Percentiles rank a stretch among this genome's conserved stretches.
phyloP scores from a whole-genome alignment of 345 rosid genomes.

The Brassica rapa region DNA sequence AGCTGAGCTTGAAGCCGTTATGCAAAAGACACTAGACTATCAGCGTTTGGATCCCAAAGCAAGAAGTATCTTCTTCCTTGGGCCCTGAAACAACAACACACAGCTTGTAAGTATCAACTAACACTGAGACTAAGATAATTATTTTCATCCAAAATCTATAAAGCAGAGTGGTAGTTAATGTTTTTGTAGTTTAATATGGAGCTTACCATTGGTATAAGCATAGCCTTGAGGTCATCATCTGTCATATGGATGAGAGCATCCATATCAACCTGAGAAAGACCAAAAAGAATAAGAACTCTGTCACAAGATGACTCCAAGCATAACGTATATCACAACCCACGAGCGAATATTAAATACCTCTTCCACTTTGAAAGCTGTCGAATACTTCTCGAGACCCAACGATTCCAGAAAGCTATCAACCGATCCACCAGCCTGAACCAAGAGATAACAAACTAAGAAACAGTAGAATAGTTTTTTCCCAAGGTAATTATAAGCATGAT shows the following conservation, averaged over 20 bases:
- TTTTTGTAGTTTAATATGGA: slow-evolving; percentile 8
- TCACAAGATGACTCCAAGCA: slow-evolving; percentile 6
- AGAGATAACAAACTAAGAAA: slow-evolving; percentile 32
- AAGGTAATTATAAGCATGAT: slow-evolving; percentile 2
- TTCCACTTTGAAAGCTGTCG: slow-evolving; percentile 89
- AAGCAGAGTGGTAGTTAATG: not conserved
- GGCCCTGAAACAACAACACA: slow-evolving; percentile 65
- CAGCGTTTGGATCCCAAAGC: slow-evolving; percentile 76
- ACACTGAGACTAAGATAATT: not conserved
- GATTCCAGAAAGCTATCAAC: slow-evolving; percentile 83
- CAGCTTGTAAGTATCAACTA: slow-evolving; percentile 6
- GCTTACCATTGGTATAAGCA: slow-evolving; percentile 94
- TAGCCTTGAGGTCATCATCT: slow-evolving; percentile 91
- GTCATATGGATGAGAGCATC: slow-evolving; percentile 91
- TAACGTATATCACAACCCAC: not conserved
- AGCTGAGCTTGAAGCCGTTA: slow-evolving; percentile 16
- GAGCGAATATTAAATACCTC: slow-evolving; percentile 56
- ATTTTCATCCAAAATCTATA: slow-evolving; percentile 18
- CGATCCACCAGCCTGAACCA: slow-evolving; percentile 66
- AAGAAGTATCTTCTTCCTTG: slow-evolving; percentile 90
- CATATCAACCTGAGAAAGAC: slow-evolving; percentile 83
- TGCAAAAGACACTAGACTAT: slow-evolving; percentile 18
- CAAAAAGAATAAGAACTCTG: slow-evolving; percentile 1
- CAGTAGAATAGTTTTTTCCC: slow-evolving; percentile 17
- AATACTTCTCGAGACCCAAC: slow-evolving; percentile 85